These are phyloP conservation scores for Sarocladiaceae sp. DNA, from an alignment of 2,329 filamentous ascomycete species.

Conservation along the genomic window DNA sequence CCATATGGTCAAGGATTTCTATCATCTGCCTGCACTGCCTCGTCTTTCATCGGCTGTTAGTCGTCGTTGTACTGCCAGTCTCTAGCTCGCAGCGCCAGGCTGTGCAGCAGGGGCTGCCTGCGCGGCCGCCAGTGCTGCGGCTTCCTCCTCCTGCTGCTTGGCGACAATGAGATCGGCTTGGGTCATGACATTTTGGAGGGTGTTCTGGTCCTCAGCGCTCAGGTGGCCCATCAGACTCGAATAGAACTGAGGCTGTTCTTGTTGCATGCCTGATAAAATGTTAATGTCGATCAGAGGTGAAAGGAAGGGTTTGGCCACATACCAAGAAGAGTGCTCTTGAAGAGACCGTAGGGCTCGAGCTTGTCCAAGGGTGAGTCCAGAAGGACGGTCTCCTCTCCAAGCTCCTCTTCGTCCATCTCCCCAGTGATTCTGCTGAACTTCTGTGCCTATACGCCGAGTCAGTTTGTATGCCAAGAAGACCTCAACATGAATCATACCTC, in stretches of 20 bases:
- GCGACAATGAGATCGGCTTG: constrained; percentile 40
- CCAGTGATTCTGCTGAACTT: constrained; percentile 67
- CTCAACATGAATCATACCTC: constrained; percentile 52
- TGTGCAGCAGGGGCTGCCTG: background rate
- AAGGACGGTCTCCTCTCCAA: constrained; percentile 86
- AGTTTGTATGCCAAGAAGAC: constrained; percentile 13
- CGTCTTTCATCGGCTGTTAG: background rate
- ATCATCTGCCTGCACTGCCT: background rate
- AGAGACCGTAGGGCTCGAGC: constrained; percentile 87
- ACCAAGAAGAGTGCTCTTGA: constrained; percentile 48
- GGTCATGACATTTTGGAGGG: constrained; percentile 75
- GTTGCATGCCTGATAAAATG: constrained; percentile 64
- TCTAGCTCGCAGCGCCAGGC: background rate
- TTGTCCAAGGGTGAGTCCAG: constrained; percentile 93
- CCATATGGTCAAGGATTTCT: background rate
- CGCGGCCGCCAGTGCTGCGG: too few relatives aligned
- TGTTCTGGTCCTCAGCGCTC: constrained; percentile 69
- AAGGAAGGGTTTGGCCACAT: background rate
- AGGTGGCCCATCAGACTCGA: constrained; percentile 72
- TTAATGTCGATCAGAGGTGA: background rate
- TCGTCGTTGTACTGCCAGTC: background rate
- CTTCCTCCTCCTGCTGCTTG: constrained; percentile 6
- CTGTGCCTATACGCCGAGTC: constrained; percentile 54
- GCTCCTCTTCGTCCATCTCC: constrained; percentile 69
- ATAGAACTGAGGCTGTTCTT: constrained; percentile 87